These are phyloP conservation scores for Penicillium sp. DNA, from an alignment of 2,329 filamentous ascomycete species.

Conservation along the genomic window DNA sequence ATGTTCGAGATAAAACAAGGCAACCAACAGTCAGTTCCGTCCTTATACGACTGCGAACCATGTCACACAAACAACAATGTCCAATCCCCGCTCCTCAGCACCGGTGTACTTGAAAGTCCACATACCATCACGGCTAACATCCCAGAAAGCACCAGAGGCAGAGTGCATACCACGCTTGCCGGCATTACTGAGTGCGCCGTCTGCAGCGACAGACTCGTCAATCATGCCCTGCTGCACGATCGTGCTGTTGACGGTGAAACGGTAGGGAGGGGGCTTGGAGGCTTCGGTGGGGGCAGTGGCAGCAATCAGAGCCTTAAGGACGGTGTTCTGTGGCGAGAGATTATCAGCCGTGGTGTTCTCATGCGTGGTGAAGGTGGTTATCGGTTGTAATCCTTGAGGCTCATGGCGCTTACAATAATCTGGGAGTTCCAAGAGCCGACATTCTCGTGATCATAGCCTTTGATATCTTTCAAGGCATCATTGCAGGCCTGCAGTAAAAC, in stretches of 20 bases:
- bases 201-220: constrained; percentile 52
- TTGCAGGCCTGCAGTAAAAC: constrained; percentile 69
- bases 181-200: constrained; percentile 60
- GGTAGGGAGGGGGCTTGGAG: constrained; percentile 63
- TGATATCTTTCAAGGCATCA: constrained; percentile 68
- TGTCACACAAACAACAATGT: constrained; percentile 50
- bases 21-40: not conserved
- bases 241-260: constrained; percentile 96
- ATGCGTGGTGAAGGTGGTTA: not conserved
- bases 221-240: constrained; percentile 85
- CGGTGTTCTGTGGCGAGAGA: constrained; percentile 32
- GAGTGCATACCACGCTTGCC: constrained; percentile 72
- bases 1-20: not conserved
- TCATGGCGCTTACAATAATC: constrained; percentile 73
- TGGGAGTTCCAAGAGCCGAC: constrained; percentile 85
- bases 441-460: constrained; percentile 82
- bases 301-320: constrained; percentile 43
- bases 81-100: constrained; percentile 47
- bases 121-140: constrained; percentile 53
- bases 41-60: constrained; percentile 45
- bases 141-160: constrained; percentile 52
- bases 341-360: not conserved
- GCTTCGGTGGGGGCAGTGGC: constrained; percentile 41
- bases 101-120: constrained; percentile 53
- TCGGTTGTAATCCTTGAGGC: not conserved